phyloP scores from a whole-genome alignment of 2,329 filamentous ascomycete genomes.

The Didymella lethalis region DNA sequence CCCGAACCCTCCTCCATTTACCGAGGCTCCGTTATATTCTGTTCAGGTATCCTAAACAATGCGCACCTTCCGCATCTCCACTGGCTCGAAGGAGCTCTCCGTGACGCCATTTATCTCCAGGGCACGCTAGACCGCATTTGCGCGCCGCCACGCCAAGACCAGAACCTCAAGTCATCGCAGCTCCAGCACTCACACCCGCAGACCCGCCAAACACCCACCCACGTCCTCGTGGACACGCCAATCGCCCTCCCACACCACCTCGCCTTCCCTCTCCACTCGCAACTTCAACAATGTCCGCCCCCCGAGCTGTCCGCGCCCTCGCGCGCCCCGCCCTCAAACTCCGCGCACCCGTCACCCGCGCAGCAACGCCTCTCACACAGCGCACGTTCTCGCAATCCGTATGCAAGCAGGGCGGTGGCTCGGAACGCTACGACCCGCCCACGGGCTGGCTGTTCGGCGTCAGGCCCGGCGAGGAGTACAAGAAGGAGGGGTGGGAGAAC shows the following conservation, averaged over 20 bases:
- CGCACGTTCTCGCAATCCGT: not conserved
- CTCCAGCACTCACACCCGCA: not conserved
- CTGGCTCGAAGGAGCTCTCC: conserved; percentile 9
- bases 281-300: conserved; percentile 33
- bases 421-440: conserved; percentile 86
- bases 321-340: conserved; percentile 21
- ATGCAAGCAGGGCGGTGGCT: conserved; percentile 57
- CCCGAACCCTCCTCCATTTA: not conserved
- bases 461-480: conserved; percentile 92
- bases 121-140: conserved; percentile 25
- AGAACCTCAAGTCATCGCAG: conserved; percentile 20
- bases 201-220: conserved; percentile 1
- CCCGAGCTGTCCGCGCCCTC: conserved; percentile 35
- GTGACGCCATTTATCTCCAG: conserved; percentile 20
- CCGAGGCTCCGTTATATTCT: not conserved
- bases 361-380: not conserved
- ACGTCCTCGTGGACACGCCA: conserved; percentile 8
- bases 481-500: conserved; percentile 96
- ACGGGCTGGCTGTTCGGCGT: conserved; percentile 92
- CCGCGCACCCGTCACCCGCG: conserved; percentile 10
- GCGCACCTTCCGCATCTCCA: not conserved
- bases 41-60: not conserved
- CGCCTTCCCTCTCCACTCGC: conserved; percentile 6
- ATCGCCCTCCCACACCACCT: conserved; percentile 8
- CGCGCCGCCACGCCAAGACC: conserved; percentile 19